Conservation (phyloP, 345 rosid species). For the Populus deltoides region DNA sequence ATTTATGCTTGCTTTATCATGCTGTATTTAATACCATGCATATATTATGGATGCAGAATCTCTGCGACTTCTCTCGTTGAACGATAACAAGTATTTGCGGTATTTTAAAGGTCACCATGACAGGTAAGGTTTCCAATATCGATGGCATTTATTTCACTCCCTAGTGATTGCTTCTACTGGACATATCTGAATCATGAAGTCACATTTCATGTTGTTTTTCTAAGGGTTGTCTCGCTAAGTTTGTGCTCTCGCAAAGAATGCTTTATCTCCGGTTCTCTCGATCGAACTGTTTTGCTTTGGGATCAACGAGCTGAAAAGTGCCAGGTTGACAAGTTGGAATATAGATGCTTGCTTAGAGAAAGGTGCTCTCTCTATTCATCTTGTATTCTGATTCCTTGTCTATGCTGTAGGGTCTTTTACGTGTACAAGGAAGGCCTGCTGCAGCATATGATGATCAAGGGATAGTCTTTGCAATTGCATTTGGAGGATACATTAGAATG, state of each 20-base stretch:
- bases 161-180: conserved; percentile 1
- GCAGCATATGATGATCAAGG: conserved; percentile 97
- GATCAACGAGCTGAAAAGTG: conserved; percentile 97
- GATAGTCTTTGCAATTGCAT: conserved; percentile 79
- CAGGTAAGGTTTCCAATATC: conserved; percentile 50
- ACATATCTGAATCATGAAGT: not conserved
- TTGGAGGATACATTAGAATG: conserved; percentile 91
- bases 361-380: not conserved
- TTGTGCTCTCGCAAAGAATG: conserved; percentile 79
- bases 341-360: not conserved
- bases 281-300: conserved; percentile 95
- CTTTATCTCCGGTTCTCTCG: conserved; percentile 92
- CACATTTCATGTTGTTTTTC: conserved; percentile 3
- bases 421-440: conserved; percentile 82
- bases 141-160: not conserved
- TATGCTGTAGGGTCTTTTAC: conserved; percentile 26
- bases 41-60: conserved; percentile 50
- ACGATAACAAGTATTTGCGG: conserved; percentile 94
- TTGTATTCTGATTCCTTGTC: not conserved
- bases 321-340: conserved; percentile 48
- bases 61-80: conserved; percentile 83
- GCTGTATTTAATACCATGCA: conserved; percentile 3
- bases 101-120: conserved; percentile 92
- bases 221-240: conserved; percentile 92
- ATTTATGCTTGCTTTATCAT: not conserved